These are phyloP conservation scores for Naganishia cerealis DNA, from an alignment of 1,284 basidiomycete species.

Conservation along the genomic window DNA sequence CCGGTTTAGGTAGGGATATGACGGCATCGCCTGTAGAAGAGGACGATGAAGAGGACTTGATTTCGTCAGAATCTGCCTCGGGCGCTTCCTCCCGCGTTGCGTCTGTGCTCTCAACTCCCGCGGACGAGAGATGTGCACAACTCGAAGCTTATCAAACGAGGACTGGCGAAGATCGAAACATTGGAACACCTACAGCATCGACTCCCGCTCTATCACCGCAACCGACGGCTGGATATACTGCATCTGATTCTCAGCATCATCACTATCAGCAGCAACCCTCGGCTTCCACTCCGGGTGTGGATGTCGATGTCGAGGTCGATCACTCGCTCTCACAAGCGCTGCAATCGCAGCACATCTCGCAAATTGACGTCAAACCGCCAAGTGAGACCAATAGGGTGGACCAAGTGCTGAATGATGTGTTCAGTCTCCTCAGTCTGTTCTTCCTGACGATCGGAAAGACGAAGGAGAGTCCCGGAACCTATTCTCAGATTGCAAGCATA, in stretches of 20 bases:
- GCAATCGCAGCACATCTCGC: conserved; percentile 49
- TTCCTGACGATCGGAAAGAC: conserved; percentile 92
- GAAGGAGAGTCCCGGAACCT: conserved; percentile 84
- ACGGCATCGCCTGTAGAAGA: conserved; percentile 23
- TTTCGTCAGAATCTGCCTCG: conserved; percentile 25
- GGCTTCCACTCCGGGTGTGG: conserved; percentile 22
- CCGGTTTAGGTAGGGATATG: conserved; percentile 9
- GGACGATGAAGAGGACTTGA: conserved; percentile 20
- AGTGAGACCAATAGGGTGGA: conserved; percentile 82
- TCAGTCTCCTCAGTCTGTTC: conserved; percentile 84
- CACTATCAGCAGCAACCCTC: conserved; percentile 10
- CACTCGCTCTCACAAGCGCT: conserved; percentile 18
- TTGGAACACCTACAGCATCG: conserved; percentile 1
- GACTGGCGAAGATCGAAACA: background rate
- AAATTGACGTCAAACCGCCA: conserved; percentile 56
- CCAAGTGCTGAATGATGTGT: conserved; percentile 88
- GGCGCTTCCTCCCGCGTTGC: conserved; percentile 19
- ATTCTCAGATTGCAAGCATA: conserved; percentile 91
- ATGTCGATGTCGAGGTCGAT: conserved; percentile 23
- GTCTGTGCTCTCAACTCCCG: conserved; percentile 29
- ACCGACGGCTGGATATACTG: conserved; percentile 4
- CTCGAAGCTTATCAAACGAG: conserved; percentile 1
- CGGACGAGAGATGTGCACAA: conserved; percentile 25
- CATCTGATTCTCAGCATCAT: conserved; percentile 2
- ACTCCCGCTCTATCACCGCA: conserved; percentile 26